Evolutionary conservation across 75 land plant genomes (phyloP), one percentile per base, ranked within the genome.

Genomic region (Pinus tabuliformis): DNA sequence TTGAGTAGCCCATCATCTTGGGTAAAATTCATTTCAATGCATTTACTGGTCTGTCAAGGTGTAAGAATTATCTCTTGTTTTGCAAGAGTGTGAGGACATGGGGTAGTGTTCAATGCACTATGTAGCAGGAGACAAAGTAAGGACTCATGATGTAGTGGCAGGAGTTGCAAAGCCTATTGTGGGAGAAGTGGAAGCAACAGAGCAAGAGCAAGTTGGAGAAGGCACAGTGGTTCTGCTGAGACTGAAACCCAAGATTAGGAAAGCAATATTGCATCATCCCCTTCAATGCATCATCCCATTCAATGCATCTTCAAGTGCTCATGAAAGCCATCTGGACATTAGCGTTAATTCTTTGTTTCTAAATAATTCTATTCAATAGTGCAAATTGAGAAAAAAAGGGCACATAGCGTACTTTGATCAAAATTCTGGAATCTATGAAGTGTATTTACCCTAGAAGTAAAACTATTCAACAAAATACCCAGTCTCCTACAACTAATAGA

Each of bases 181-280:
- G 8, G 75, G 28, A 49, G 89, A 78, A 24, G 78, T 18, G 3
- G 73, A 28, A 39, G 79, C 24, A 8, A 66, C 73, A 14, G 73
- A 57, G n/a, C 39, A 33, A 65, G 37, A 65, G 24, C 73, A 16
- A 8, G 73, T 39, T 18, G 68, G 15, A 24, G 85, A 37, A 11
- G 76, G n/a, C 17, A 72, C 76, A 24, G 18, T 74, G n/a, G 5
- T 57, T 45, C 8, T 58, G 2, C 6, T 77, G 2, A 70, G 77
- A 14, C 7, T 73, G 39, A 95, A 95, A 86, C 93, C 89, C 57
- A 95, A 95, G 87, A 95, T 79, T 62, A 92, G 98, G n/a, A 93
- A 95, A 70, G 93, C 96, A 18, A 91, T 96, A 3, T 78, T 95
- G 82, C 91, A 33, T 33, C 33, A 33, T 33, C 33, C 33, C 33